Base-by-base conservation (phyloP, 768 basidiomycete species). In the Termitomyces sp. region DNA sequence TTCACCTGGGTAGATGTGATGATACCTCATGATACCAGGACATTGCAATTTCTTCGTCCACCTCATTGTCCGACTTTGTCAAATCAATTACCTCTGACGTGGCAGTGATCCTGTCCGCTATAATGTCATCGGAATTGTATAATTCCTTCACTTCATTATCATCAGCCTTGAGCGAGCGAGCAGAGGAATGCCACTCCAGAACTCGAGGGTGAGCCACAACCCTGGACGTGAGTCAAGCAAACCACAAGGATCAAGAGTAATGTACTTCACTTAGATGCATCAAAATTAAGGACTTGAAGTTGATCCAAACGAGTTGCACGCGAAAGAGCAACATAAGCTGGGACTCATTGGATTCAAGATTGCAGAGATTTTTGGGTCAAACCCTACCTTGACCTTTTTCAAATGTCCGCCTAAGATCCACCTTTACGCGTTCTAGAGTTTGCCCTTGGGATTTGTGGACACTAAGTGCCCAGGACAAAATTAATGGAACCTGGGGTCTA, bases 381-480 rank as follows among this genome's bases (percentile, higher is more conserved):
- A 24, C 53, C 68, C 53, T 51, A 86, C 88, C 88, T 84, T 91
- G 86, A 5, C 89, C 89, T 58, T 82, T 87, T 69, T 90, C 94
- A 72, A 96, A 96, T 1, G 84, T 88, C 44, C 81, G 78, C 59
- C 75, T 69, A 30, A 95, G 79, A 66, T 95, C 86, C 4, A 95
- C 89, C 59, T 86, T 89, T 58, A 95, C 91, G 51, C 91, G 78
- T 53, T 91, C 84, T 46, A 96, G 73, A 0, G 94, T 95, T 70
- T 95, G 93, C 0, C 94, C 94, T 68, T 96, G 94, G 5, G 88
- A 88, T 68, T 95, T 95, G 73, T 95, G 92, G 37, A 95, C 86
- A 50, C 87, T 88, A 68, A 95, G 77, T 0, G 93, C 92, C 89
- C 92, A 95, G 0, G 93, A 86, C n/a, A 93, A 79, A 51, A 91